Base-by-base conservation (phyloP, 2,329 filamentous ascomycete species). In the Xylariaceae sp. region DNA sequence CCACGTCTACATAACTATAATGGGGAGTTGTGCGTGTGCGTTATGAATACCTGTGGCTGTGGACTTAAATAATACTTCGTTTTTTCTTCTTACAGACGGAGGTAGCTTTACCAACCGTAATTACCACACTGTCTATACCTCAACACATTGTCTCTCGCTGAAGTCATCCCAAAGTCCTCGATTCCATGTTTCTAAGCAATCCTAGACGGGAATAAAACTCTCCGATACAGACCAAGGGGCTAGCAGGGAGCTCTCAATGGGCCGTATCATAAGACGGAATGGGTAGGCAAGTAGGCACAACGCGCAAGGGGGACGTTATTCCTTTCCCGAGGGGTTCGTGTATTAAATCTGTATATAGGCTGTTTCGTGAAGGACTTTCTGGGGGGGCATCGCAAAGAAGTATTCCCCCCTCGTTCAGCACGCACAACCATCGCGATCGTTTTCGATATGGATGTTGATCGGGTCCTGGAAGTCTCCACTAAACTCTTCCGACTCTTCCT, bases 401-500 rank as follows among this genome's bases (percentile, higher is more conserved):
- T 49, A 19, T 19, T 19, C 19, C 19, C 47, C 43, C 39, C 39
- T 51, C 45, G 44, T 47, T 80, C 80, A 99, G 77, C 94, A 99
- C 66, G 91, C 85, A 74, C 94, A 99, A 54, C 91, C 91, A 68
- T 95, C 90, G 66, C 89, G 85, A 67, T 95, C 89, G 72, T 90
- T 91, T 74, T 96, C 91, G 64, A 96, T 88, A 74, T 96, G 90
- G 72, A 99, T 96, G 72, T 96, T 95, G 75, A 99, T 97, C 49
- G 92, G 92, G 71, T 97, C 94, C 67, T 91, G 90, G 77, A 96
- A 99, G 72, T 97, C 94, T 57, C 91, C 91, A 71, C 88, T 95
- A 74, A 95, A 99, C 73, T 99, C 94, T 71, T 96, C 92, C 1
- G 91, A 92, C 74, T 97, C 94, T 76, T 99, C 94, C 74, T 99